phyloP scores from a whole-genome alignment of 768 basidiomycete species.

The Calocera cornea region DNA sequence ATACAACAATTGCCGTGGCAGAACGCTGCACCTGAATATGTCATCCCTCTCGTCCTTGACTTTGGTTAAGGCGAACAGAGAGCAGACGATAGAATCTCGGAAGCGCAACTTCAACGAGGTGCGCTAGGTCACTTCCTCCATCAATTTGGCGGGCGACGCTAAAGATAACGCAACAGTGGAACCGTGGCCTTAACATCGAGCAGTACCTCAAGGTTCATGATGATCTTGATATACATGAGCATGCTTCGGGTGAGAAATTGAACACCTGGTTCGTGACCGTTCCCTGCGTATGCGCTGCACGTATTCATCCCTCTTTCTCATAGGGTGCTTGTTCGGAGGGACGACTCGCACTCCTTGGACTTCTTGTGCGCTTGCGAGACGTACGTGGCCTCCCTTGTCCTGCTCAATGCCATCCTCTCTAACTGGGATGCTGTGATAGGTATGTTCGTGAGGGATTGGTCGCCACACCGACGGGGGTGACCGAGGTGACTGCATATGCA shows the following conservation, averaged over 20 bases:
- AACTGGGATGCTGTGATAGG: slow-evolving; percentile 15
- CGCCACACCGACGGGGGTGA: slow-evolving; percentile 13
- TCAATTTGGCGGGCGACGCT: background rate
- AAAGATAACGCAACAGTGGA: slow-evolving; percentile 28
- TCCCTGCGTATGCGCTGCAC: background rate
- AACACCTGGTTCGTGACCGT: slow-evolving; percentile 35
- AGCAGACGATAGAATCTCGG: background rate
- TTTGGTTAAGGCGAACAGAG: background rate
- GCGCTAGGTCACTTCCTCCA: background rate
- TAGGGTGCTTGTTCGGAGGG: slow-evolving; percentile 47
- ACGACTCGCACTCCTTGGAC: slow-evolving; percentile 36
- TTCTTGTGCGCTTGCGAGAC: slow-evolving; percentile 52
- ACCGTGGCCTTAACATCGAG: slow-evolving; percentile 30
- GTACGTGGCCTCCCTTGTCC: slow-evolving; percentile 26
- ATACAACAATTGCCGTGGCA: background rate
- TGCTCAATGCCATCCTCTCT: background rate
- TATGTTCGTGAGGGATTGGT: slow-evolving; percentile 28
- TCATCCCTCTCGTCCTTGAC: background rate
- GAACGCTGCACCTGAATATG: background rate
- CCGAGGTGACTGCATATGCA: slow-evolving; percentile 35
- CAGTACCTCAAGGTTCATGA: slow-evolving; percentile 35
- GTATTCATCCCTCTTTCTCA: background rate
- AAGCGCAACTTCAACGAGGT: background rate
- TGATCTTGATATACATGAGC: slow-evolving; percentile 30
- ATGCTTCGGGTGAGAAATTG: slow-evolving; percentile 33